These are phyloP conservation scores for Psilocybe subaeruginosa DNA, from an alignment of 768 basidiomycete genomes.

Conservation along the genomic window DNA sequence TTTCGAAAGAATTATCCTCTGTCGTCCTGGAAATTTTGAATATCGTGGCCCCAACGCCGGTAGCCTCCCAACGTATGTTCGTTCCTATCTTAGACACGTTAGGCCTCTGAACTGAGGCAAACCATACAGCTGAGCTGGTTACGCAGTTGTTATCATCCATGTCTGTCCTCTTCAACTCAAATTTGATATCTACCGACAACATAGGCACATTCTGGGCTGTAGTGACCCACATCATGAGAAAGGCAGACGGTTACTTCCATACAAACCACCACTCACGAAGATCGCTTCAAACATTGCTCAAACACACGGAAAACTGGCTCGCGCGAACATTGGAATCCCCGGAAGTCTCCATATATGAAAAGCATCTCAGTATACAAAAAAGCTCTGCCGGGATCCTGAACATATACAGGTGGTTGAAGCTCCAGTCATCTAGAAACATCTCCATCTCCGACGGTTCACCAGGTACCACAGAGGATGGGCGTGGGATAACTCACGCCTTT, in stretches of 20 bases:
- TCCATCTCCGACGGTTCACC: neutral
- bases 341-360: neutral
- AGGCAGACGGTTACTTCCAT: neutral
- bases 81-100: neutral
- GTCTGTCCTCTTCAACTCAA: neutral
- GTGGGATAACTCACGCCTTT: neutral
- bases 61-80: slow-evolving; percentile 4
- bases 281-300: neutral
- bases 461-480: neutral
- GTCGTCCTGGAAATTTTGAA: slow-evolving; percentile 11
- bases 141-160: slow-evolving; percentile 7
- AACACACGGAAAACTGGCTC: neutral
- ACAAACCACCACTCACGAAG: neutral
- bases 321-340: neutral
- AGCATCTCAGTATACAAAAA: neutral
- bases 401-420: neutral
- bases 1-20: slow-evolving; percentile 1
- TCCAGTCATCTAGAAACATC: too few relatives aligned
- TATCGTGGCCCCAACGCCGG: slow-evolving; percentile 1
- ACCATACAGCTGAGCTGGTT: neutral
- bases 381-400: neutral
- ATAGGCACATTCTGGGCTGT: slow-evolving; percentile 8
- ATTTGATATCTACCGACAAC: slow-evolving; percentile 4
- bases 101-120: neutral
- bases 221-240: neutral